Conservation (phyloP, 2,329 filamentous ascomycete genomes). For the Fusarium metavorans region DNA sequence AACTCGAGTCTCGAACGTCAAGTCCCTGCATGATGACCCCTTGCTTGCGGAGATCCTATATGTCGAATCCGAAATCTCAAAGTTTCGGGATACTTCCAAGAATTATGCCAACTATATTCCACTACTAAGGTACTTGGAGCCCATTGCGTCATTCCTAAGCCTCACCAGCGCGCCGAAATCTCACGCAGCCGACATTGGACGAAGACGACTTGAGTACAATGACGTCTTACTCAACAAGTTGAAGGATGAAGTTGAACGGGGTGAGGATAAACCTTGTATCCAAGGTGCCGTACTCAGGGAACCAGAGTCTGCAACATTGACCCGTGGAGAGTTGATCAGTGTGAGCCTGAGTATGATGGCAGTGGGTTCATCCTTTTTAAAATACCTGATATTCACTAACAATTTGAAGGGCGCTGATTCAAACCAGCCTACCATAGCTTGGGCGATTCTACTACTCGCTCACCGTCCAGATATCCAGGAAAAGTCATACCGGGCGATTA, state of each 20-base stretch:
- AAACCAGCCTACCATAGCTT: constrained; percentile 43
- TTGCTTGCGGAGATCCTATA: constrained; percentile 37
- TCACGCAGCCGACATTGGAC: constrained; percentile 32
- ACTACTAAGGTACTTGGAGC: constrained; percentile 25
- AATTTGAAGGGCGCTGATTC: constrained; percentile 42
- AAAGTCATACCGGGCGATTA: constrained; percentile 28
- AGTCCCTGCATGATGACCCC: constrained; percentile 43
- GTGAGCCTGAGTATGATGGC: constrained; percentile 72
- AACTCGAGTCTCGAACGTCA: constrained; percentile 47
- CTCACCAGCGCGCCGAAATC: background rate
- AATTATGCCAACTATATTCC: constrained; percentile 42
- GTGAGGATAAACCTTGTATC: constrained; percentile 75
- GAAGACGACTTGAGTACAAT: constrained; percentile 35
- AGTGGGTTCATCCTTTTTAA: background rate
- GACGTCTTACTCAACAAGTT: constrained; percentile 32
- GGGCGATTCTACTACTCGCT: constrained; percentile 45
- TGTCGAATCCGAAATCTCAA: constrained; percentile 39
- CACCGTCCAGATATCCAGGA: constrained; percentile 45
- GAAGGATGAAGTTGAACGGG: constrained; percentile 51
- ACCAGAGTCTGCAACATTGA: constrained; percentile 71
- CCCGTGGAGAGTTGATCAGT: constrained; percentile 74
- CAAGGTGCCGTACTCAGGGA: constrained; percentile 76
- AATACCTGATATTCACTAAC: background rate
- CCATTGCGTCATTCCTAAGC: background rate
- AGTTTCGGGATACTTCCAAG: constrained; percentile 33